Base-by-base conservation (phyloP, 805 yeast species). In the Candida caryicola region DNA sequence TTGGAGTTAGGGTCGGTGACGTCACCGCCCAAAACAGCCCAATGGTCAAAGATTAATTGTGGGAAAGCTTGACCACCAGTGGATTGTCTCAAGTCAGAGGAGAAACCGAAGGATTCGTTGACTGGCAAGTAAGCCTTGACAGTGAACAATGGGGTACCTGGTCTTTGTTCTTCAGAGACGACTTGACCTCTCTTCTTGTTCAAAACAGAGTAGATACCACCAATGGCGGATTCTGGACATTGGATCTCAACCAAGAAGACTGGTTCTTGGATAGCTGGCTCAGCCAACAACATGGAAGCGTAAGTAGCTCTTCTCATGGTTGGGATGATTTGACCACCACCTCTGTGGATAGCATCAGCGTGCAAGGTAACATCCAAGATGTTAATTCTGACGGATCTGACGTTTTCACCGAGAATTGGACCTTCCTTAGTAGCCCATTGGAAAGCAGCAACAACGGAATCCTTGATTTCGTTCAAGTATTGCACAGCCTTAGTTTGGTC, bases 41-140 rank as follows among this genome's bases (percentile, higher is more conserved):
- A 91, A 75, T 91, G 99, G 75, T 93, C 98, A 76, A 91, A 93
- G 74, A 93, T 95, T 95, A 93, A 81, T 80, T 91, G 98, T 77
- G 99, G 99, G 99, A 91, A 91, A 74, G 99, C 99, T 82, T 91
- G 99, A 76, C 99, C 99, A 86, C 96, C 97, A 67, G 99, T 91
- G 69, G 98, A 96, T 79, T 91, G 97, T 82, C 99, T 88, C 69
- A 91, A 85, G 67, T 90, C 96, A 80, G 95, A 93, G 63, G 96
- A 85, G 96, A 91, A 91, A 85, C 99, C 99, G 85, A 93, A 91
- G 44, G 99, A 91, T 82, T 93, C 99, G 79, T 91, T 93, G 61
- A 91, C 97, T 72, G 99, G 99, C 78, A 91, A 82, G 95, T 89
- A 86, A 64, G 99, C 99, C 88, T 91, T 93, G 74, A 91, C 95